Conservation (phyloP, 371 early-diverging fungal species). For the Syncephalastrum contaminatum region DNA sequence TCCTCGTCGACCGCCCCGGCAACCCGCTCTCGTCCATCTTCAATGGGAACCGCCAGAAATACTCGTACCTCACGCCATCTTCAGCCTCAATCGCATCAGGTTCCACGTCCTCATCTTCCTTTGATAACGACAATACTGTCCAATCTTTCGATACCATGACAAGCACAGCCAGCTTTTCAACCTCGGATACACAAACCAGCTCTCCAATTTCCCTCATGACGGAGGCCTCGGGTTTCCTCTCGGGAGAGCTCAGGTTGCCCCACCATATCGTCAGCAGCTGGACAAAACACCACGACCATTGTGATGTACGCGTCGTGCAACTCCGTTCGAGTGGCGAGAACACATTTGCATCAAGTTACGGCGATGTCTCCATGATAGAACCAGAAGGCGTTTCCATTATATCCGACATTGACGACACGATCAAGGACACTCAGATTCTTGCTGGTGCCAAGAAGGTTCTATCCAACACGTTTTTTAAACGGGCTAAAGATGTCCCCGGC, state of each 20-base stretch:
- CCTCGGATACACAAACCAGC: too few relatives aligned
- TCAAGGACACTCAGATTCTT: slow-evolving; percentile 79
- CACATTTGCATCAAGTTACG: slow-evolving; percentile 28
- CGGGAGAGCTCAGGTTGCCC: slow-evolving; percentile 24
- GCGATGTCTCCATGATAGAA: slow-evolving; percentile 53
- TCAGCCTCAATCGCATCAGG: slow-evolving; percentile 8
- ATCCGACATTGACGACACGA: slow-evolving; percentile 89
- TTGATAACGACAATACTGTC: slow-evolving; percentile 4
- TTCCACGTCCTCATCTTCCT: slow-evolving; percentile 11
- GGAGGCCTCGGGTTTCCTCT: slow-evolving; percentile 13
- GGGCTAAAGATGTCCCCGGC: slow-evolving; percentile 58
- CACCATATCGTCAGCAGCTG: slow-evolving; percentile 24
- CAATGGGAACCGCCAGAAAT: slow-evolving; percentile 10
- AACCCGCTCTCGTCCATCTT: slow-evolving; percentile 24
- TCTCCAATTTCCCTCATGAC: too few relatives aligned
- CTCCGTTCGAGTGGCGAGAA: slow-evolving; percentile 12
- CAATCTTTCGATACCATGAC: not conserved
- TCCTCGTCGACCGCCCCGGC: slow-evolving; percentile 13
- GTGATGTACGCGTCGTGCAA: slow-evolving; percentile 28
- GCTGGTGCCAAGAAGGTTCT: slow-evolving; percentile 66
- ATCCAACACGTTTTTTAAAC: slow-evolving; percentile 70
- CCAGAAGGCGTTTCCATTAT: slow-evolving; percentile 75
- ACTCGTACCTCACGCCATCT: slow-evolving; percentile 11
- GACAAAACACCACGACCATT: slow-evolving; percentile 32
- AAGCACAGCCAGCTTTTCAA: not conserved